Base-by-base conservation (phyloP, 1,284 basidiomycete genomes). In the Trichosporon sp. region DNA sequence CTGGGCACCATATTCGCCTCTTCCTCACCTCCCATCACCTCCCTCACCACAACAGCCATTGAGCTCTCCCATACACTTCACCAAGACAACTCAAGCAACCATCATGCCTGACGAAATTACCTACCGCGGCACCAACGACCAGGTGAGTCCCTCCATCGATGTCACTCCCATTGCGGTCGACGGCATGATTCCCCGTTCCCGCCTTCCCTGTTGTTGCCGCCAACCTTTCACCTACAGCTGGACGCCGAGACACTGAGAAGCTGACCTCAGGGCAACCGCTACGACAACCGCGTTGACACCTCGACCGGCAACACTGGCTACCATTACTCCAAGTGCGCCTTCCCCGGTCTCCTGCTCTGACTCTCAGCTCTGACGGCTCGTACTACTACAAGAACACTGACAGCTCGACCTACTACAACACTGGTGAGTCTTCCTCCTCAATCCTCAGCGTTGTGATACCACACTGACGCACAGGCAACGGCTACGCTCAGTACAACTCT, bases 381-480 rank as follows among this genome's bases (percentile, higher is more conserved):
- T 87, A 86, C 77, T 87, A 86, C 69, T 87, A 87, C 76, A 70
- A 68, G 63, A 87, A 87, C 79, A 80, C 85, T 34, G 81, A 87
- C 61, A 85, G 85, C 0, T 87, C 85, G 1, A 86, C 80, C 3
- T 87, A 88, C 70, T 83, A 87, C 71, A 83, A 86, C 73, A 81
- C 49, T 40, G 74, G 74, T 72, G 59, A 52, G 70, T 56, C 9
- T 7, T 21, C 2, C 52, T 21, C 27, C 33, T 3, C n/a, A n/a
- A n/a, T n/a, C 11, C 21, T 8, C 32, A 25, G 27, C n/a, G 14
- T 34, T 2, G 13, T 6, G 21, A 23, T 7, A 29, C 25, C 32
- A 16, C n/a, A 21, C 57, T 67, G 58, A 59, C 60, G 2, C 40
- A 8, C 59, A 72, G 85, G 84, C 1, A 61, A 21, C 6, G 86